Conservation (phyloP, 2,329 filamentous ascomycete genomes). For the Scedosporium dehoogii region DNA sequence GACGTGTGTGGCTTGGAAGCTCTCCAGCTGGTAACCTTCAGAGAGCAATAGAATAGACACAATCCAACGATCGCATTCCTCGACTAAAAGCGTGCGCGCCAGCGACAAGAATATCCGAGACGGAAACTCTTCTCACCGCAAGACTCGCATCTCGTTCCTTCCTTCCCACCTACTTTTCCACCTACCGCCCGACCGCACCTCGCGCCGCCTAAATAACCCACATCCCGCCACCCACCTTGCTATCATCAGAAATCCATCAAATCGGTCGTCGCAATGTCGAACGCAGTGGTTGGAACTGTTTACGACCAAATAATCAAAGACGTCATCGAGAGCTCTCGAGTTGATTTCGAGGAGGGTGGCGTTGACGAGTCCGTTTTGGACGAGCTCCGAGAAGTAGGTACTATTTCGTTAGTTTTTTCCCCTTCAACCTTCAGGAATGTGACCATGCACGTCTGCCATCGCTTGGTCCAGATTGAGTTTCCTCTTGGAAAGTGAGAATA, state of each 20-base stretch:
- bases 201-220: neutral
- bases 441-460: neutral
- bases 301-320: constrained; percentile 72
- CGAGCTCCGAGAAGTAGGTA: constrained; percentile 76
- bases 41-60: too few species aligned
- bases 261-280: constrained; percentile 40
- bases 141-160: neutral
- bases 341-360: constrained; percentile 95
- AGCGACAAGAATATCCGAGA: too few species aligned
- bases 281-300: constrained; percentile 58
- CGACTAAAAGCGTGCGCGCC: too few species aligned
- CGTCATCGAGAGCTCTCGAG: constrained; percentile 83
- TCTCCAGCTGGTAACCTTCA: too few species aligned
- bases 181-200: neutral
- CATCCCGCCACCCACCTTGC: neutral
- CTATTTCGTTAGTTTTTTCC: neutral
- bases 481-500: neutral
- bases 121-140: too few species aligned
- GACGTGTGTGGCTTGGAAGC: too few species aligned
- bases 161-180: neutral
- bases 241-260: neutral
- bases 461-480: neutral
- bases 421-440: too few species aligned
- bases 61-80: too few species aligned
- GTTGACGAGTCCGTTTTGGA: constrained; percentile 80